These are phyloP conservation scores for Apiospora aurea DNA, from an alignment of 2,329 filamentous ascomycete species.

Conservation along the genomic window DNA sequence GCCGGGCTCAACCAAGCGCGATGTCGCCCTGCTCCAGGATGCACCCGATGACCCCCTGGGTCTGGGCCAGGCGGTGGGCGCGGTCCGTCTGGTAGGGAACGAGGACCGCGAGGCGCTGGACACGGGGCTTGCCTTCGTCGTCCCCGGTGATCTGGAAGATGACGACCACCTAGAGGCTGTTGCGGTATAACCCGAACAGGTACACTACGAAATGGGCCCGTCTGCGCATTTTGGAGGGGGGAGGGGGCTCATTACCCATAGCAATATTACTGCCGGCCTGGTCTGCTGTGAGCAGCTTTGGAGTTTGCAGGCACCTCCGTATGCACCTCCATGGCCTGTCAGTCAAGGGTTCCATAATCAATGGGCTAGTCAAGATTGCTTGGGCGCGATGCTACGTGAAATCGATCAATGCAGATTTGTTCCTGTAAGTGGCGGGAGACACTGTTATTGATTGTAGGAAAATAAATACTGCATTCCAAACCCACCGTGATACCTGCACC, in stretches of 20 bases:
- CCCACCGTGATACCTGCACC: slow-evolving; percentile 8
- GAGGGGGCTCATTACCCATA: too few relatives aligned
- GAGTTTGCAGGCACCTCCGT: too few relatives aligned
- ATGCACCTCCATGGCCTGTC: too few relatives aligned
- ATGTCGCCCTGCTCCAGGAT: background rate
- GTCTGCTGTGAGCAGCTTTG: too few relatives aligned
- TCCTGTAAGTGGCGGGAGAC: background rate
- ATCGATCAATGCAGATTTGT: background rate
- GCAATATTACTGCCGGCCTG: too few relatives aligned
- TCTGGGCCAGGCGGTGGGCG: background rate
- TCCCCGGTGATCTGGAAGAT: background rate
- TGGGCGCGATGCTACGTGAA: background rate
- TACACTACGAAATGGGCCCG: background rate
- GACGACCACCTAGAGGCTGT: background rate
- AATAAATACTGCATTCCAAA: background rate
- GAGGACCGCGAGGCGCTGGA: background rate
- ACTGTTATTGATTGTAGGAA: background rate
- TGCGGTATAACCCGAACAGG: background rate
- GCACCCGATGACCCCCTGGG: too few relatives aligned
- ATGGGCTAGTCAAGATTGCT: background rate
- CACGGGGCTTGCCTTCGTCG: background rate
- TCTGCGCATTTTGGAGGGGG: background rate
- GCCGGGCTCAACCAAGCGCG: background rate
- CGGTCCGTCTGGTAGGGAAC: background rate
- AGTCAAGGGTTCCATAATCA: background rate